Percentiles rank a stretch among this genome's conserved stretches.
phyloP scores from a whole-genome alignment of 805 yeast genomes.

The Candida maesae region DNA sequence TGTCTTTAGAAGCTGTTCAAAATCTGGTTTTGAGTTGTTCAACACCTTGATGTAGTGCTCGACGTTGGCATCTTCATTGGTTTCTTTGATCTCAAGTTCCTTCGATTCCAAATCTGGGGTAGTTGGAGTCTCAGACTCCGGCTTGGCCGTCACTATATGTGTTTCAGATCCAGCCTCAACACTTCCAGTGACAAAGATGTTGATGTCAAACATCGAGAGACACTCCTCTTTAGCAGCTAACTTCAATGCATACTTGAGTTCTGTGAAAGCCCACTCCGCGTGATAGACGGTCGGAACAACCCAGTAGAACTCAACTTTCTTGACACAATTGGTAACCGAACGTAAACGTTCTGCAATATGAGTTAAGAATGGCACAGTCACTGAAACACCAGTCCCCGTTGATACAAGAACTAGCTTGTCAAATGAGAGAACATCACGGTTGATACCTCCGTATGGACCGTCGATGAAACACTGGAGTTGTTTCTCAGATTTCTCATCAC shows the following conservation, averaged over 20 bases:
- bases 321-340: slow-evolving; percentile 18
- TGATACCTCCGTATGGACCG: slow-evolving; percentile 57
- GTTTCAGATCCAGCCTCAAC: slow-evolving; percentile 9
- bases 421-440: slow-evolving; percentile 42
- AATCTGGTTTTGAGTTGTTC: slow-evolving; percentile 16
- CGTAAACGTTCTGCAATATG: slow-evolving; percentile 17
- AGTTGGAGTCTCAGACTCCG: background rate
- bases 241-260: slow-evolving; percentile 24
- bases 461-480: slow-evolving; percentile 39
- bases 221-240: background rate
- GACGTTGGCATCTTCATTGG: background rate
- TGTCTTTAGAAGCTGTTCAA: slow-evolving; percentile 4
- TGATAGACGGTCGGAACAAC: slow-evolving; percentile 33
- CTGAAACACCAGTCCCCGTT: slow-evolving; percentile 52
- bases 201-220: slow-evolving; percentile 11
- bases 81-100: slow-evolving; percentile 1
- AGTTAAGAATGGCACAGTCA: slow-evolving; percentile 41
- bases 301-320: slow-evolving; percentile 43
- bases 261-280: slow-evolving; percentile 38
- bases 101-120: background rate
- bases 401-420: slow-evolving; percentile 40
- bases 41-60: slow-evolving; percentile 7
- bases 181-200: slow-evolving; percentile 30
- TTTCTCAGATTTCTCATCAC: slow-evolving; percentile 25
- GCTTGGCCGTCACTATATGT: background rate